phyloP scores from a whole-genome alignment of 371 early-diverging fungal species.

The Apophysomyces ossiformis region DNA sequence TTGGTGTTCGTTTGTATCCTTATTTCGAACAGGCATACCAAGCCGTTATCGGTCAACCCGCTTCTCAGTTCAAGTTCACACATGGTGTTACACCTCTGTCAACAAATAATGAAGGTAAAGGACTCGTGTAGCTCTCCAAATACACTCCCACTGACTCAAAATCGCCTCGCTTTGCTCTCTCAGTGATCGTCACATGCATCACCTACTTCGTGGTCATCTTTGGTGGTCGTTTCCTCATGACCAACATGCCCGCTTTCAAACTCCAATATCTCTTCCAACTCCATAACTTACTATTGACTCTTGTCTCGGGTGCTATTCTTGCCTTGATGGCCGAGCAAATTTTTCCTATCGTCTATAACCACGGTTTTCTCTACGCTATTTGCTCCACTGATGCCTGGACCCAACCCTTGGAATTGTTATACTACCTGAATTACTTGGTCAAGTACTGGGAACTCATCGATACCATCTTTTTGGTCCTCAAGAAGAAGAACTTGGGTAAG shows the following conservation, averaged over 20 bases:
- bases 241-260: slow-evolving; percentile 59
- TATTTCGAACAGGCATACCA: slow-evolving; percentile 14
- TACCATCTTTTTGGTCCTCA: slow-evolving; percentile 38
- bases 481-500: slow-evolving; percentile 43
- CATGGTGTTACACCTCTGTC: slow-evolving; percentile 35
- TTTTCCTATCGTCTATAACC: slow-evolving; percentile 59
- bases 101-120: slow-evolving; percentile 46
- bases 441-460: slow-evolving; percentile 81
- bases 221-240: slow-evolving; percentile 72
- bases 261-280: slow-evolving; percentile 68
- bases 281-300: slow-evolving; percentile 77
- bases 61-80: slow-evolving; percentile 24
- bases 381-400: slow-evolving; percentile 72
- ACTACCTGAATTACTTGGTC: slow-evolving; percentile 84
- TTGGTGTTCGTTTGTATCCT: slow-evolving; percentile 28
- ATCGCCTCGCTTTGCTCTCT: neutral
- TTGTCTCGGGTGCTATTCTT: slow-evolving; percentile 66
- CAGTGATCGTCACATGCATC: slow-evolving; percentile 54
- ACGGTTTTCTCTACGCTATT: slow-evolving; percentile 72
- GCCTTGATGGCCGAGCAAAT: slow-evolving; percentile 73
- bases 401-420: slow-evolving; percentile 73
- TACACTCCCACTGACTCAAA: too few species aligned
- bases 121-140: too few species aligned
- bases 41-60: slow-evolving; percentile 18
- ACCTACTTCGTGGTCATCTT: slow-evolving; percentile 74